Base-by-base conservation (phyloP, 2,329 filamentous ascomycete species). In the Tolypocladium guangdongense region DNA sequence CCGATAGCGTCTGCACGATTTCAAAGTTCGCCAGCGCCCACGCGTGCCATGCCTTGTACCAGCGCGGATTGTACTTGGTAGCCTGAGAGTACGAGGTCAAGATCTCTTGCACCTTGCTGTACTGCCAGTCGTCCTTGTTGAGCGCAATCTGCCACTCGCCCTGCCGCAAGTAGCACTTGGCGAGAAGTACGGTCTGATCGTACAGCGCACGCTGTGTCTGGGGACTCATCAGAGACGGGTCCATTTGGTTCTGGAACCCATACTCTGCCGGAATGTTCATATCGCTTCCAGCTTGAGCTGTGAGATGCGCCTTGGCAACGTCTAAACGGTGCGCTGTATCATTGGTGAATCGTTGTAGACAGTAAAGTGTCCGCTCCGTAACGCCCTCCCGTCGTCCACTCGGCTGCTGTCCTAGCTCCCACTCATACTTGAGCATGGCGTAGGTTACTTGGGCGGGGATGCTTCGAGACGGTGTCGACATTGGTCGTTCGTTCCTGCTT, bases 41-140 rank as follows among this genome's bases (percentile, higher is more conserved):
- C 0, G 93, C 88, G 70, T 99, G 93, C 93, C 93, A 99, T 8
- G 95, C 93, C 72, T 99, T 99, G 75, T 99, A 99, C 83, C 92
- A 99, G 56, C 86, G 84, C 36, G 90, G 86, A 66, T 99, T 95
- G 71, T 95, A 96, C 55, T 89, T 86, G 2, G 93, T 99, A 1
- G 95, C 95, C 55, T 91, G 86, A 20, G 85, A 84, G 68, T 97
- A 99, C 2, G 93, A 90, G n/a, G 83, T 80, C 27, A 99, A 76
- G 54, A 99, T 90, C 52, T 97, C 92, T 51, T 88, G 82, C 4
- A 96, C 88, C 59, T 88, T 85, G 10, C 89, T 86, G 57, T 88
- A 83, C 58, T 89, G 85, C 95, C 93, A 99, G 59, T 93, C 86
- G 51, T 90, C 87, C 64, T 87, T 86, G 66, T 95, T 87, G 52